These are phyloP conservation scores for Teratosphaeria gauchensis DNA, from an alignment of 2,329 filamentous ascomycete species.

Conservation along the genomic window DNA sequence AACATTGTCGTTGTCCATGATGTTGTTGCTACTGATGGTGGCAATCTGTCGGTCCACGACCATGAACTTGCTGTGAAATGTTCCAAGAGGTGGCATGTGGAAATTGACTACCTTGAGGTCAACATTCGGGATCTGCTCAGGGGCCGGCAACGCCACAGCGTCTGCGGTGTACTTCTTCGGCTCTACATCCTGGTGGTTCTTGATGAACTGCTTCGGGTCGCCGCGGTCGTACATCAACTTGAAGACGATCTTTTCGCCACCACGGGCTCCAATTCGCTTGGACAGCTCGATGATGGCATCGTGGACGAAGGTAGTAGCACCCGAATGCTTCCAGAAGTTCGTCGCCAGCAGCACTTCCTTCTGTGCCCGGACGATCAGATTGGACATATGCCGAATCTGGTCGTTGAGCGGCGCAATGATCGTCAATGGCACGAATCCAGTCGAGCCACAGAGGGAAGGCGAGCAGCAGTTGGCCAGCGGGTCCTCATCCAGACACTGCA, in stretches of 20 bases:
- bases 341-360: slow-evolving; percentile 65
- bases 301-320: slow-evolving; percentile 57
- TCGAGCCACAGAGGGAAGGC: slow-evolving; percentile 50
- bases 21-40: slow-evolving; percentile 68
- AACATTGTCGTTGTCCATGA: slow-evolving; percentile 61
- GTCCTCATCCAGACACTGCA: slow-evolving; percentile 46
- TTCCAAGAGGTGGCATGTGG: slow-evolving; percentile 60
- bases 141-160: slow-evolving; percentile 49
- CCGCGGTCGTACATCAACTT: slow-evolving; percentile 71
- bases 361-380: slow-evolving; percentile 63
- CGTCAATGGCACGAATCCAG: slow-evolving; percentile 57
- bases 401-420: slow-evolving; percentile 62
- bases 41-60: slow-evolving; percentile 64
- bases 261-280: slow-evolving; percentile 49
- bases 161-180: slow-evolving; percentile 48
- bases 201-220: slow-evolving; percentile 45
- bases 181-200: slow-evolving; percentile 54
- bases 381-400: slow-evolving; percentile 64
- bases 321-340: slow-evolving; percentile 64
- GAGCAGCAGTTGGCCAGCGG: slow-evolving; percentile 45
- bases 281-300: slow-evolving; percentile 62
- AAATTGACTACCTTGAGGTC: slow-evolving; percentile 66
- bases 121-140: slow-evolving; percentile 59
- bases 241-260: slow-evolving; percentile 47
- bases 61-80: slow-evolving; percentile 70